Evolutionary conservation across 1,139 yeast species (phyloP).

Genomic region (Kodamaea suecica): DNA sequence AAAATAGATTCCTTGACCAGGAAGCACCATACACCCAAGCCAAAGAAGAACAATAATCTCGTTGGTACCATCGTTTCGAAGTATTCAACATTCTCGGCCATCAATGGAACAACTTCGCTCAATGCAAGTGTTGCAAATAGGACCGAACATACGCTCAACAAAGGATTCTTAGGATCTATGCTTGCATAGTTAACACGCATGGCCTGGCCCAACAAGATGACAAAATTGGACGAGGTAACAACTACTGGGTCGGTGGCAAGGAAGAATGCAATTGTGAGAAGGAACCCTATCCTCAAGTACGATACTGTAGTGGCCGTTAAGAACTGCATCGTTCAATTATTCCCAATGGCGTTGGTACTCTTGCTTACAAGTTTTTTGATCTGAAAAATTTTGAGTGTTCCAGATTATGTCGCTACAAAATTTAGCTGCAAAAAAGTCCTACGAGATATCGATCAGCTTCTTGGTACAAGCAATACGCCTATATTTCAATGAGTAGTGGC

Average conservation of each 20-base stretch:
- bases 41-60: slow-evolving; percentile 58
- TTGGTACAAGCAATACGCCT: too few species aligned
- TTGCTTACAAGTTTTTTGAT: not conserved
- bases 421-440: slow-evolving; percentile 1
- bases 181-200: slow-evolving; percentile 42
- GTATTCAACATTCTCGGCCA: slow-evolving; percentile 53
- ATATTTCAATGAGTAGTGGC: too few species aligned
- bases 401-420: too few species aligned
- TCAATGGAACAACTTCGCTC: slow-evolving; percentile 55
- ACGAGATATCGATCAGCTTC: too few species aligned
- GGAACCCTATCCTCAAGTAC: slow-evolving; percentile 47
- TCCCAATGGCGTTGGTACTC: too few species aligned
- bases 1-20: slow-evolving; percentile 41
- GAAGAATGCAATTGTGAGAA: slow-evolving; percentile 42
- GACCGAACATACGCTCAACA: slow-evolving; percentile 50
- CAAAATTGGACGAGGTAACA: slow-evolving; percentile 46
- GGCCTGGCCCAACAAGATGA: slow-evolving; percentile 55
- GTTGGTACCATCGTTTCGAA: slow-evolving; percentile 70
- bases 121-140: slow-evolving; percentile 44
- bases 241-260: slow-evolving; percentile 40
- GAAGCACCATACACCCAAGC: slow-evolving; percentile 44
- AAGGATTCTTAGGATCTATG: slow-evolving; percentile 45
- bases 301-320: slow-evolving; percentile 51
- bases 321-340: slow-evolving; percentile 58
- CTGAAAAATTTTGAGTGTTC: slow-evolving; percentile 4